Evolutionary conservation across 352 stramenopile species (phyloP), one percentile per base, ranked within the genome.

Genomic region (Peronospora farinosa): DNA sequence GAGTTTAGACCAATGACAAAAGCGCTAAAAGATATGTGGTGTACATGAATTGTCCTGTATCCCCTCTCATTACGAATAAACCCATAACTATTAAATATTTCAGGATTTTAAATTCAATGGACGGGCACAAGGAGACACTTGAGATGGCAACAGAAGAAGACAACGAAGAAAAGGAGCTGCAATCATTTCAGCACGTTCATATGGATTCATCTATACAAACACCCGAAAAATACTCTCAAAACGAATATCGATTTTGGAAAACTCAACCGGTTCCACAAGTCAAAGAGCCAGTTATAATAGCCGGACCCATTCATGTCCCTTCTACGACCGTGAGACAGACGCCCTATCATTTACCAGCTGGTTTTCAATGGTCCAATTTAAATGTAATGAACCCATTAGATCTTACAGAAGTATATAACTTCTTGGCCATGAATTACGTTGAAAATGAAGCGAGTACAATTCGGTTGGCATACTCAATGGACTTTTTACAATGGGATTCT

Each of bases 381-480:
- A 67, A 56, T 47, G 71, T 92, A 13, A 44, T 98, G 9, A 91
- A 98, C 62, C 77, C 98, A 9, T 90, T 63, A 25, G 50, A 97
- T n/a, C 69, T 61, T 11, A 25, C 95, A 32, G 95, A 99, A 69
- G 82, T 99, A 12, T 99, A 99, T 69, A 88, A 93, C 15, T 67
- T 99, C 33, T 80, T 99, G 2, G 96, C 86, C 30, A 82, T 97
- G 54, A 99, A 99, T 74, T 99, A 99, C 65, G 97, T 99, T 11
- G 97, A 99, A 68, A 97, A 99, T 65, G 96, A 99, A 66, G 95
- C 98, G 70, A 87, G 84, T 49, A 96, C 98, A 72, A 98, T 99
- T 78, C 92, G 96, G 28, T 96, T 96, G 25, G 86, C 95, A 57
- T 97, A 96, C 69, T 91, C 79, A 30, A 63, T 90, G 0, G 61